Base-by-base conservation (phyloP, 1,284 basidiomycete genomes). In the Kalmanozyma brasiliensis region DNA sequence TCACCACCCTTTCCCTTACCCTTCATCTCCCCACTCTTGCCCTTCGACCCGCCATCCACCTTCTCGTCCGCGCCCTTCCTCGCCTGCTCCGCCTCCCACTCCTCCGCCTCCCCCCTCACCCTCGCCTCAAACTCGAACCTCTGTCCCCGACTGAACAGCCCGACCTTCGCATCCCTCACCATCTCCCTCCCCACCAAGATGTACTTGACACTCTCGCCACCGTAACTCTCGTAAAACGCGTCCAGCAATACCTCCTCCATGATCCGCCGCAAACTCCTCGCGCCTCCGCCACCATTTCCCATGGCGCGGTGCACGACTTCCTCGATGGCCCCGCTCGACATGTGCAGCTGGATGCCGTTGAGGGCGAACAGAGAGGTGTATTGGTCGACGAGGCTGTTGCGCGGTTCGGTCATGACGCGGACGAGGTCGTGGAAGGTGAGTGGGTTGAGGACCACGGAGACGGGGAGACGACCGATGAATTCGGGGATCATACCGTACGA, bases 401-500 rank as follows among this genome's bases (percentile, higher is more conserved):
- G 89, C 37, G 97, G 93, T 76, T 97, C 93, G 1, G 90, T 93
- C 41, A 98, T 86, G 59, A 98, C 91, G 11, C 89, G 87, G n/a
- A 93, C 87, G 9, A 98, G 86, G 79, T 97, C 94, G 49, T 76
- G 85, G 77, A 84, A 88, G 80, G 82, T 85, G 2, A 98, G 86
- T 4, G 91, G 89, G 14, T 89, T 84, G 10, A 98, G 86, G 0
- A 92, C 89, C 1, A 93, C 92, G 35, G 94, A 86, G 30, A 92
- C 90, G 4, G 94, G 94, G 17, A 96, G 83, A 29, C 94, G 90
- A 20, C 92, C 93, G 36, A 95, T 87, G 78, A 97, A 96, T 63
- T 61, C 94, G 9, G 94, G 94, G 57, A 98, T 97, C 67, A 96
- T 90, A 1, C 94, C 94, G 74, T 90, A 97, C 85, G 89, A 87